Percentiles rank a stretch among this genome's conserved stretches.
Evolutionary conservation across 2,329 filamentous ascomycete genomes (phyloP).

Genomic region (Biscogniauxia marginata): DNA sequence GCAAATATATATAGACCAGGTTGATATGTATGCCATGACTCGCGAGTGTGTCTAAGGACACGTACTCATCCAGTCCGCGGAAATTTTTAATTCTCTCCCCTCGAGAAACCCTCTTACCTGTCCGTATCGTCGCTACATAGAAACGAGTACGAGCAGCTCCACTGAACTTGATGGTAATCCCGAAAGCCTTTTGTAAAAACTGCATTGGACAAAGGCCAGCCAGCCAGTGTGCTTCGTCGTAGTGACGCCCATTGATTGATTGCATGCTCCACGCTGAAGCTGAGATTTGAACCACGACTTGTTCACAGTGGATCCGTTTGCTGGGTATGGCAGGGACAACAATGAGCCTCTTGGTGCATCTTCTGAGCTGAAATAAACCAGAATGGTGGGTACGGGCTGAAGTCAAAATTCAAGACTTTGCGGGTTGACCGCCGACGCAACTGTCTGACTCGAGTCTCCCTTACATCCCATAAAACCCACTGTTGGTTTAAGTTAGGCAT

Average conservation of each 20-base stretch:
- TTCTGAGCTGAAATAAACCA: background rate
- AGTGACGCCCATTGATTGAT: background rate
- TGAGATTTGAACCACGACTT: background rate
- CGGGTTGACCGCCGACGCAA: background rate
- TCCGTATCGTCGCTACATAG: background rate
- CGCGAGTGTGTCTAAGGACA: background rate
- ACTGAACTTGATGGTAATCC: background rate
- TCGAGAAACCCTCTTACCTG: background rate
- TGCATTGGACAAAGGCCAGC: background rate
- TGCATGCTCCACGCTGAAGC: background rate
- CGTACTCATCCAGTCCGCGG: background rate
- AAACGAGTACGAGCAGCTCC: background rate
- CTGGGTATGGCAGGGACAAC: background rate
- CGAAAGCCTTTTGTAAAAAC: background rate
- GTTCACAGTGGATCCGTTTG: background rate
- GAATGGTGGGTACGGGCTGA: background rate
- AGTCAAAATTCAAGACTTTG: background rate
- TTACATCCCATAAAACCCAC: background rate
- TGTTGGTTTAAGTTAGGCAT: background rate
- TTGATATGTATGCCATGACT: background rate
- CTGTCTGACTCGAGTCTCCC: background rate
- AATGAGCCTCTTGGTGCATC: background rate
- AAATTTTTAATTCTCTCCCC: background rate
- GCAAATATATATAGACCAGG: background rate
- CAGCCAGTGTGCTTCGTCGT: background rate